Evolutionary conservation across 2,329 filamentous ascomycete genomes (phyloP), one percentile per base, ranked within the genome.

Genomic region (Penicillium aurantiogriseum): DNA sequence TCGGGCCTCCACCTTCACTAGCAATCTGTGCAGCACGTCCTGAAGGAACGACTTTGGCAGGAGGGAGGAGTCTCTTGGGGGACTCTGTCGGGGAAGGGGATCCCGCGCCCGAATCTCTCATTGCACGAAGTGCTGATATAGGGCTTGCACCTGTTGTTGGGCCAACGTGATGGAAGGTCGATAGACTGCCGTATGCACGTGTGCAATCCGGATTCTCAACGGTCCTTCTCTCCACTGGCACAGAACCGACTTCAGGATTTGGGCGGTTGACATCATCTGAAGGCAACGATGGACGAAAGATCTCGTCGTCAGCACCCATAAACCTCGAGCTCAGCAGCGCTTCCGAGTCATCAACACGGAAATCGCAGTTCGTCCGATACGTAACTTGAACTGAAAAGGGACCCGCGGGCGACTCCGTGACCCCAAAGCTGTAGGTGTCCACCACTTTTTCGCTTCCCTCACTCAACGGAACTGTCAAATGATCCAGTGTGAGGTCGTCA

Each of bases 311-410:
- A 38, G 91, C 84, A 15, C 91, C 92, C 84, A 96, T 92, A 70
- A 97, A 96, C 33, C 91, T 88, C 15, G 93, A 97, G 76, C 92
- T 96, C 43, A 97, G 77, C 9, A 97, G 77, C 5, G 92, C 88
- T 75, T 97, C 94, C 0, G 92, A 89, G 74, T 97, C 91, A 67
- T 96, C 93, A 39, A 97, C 86, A 45, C 89, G 87, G 74, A 99
- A 97, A 68, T 89, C 91, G 77, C 91, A 96, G 69, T 94, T 91
- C 57, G 86, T 90, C 61, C 94, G 88, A 75, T 96, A 96, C 11
- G 87, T 86, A 31, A 96, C 90, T 38, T 88, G 85, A 51, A 93
- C 88, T 56, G 87, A 88, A 66, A 99, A 85, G 5, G 89, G 87
- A 27, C 94, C 94, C 29, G 91, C 89, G 11, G 92, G 92, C 31